Evolutionary conservation across 2,329 filamentous ascomycete species (phyloP), one percentile per base, ranked within the genome.

Genomic region (Aspergillus udagawae): DNA sequence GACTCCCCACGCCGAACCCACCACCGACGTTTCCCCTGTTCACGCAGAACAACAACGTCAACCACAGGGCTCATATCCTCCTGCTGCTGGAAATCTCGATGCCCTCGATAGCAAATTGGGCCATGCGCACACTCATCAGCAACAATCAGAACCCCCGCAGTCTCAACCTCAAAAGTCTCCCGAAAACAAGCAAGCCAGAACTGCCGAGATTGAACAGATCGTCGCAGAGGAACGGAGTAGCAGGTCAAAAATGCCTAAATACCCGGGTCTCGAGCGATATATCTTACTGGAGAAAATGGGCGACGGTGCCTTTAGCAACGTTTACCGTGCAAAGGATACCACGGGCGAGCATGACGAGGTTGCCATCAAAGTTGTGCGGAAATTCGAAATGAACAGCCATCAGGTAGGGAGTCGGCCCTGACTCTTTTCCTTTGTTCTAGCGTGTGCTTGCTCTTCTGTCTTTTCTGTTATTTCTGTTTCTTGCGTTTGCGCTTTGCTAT

Each of bases 311-410:
- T 99, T 99, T 82, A 97, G 93, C 80, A 97, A 97, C 70, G 94
- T 99, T 63, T 99, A 97, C 76, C 87, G 91, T 42, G 94, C 94
- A 41, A 84, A 83, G 65, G 94, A 99, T 73, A 82, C 76, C 49
- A 82, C 86, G 5, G 89, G 90, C 44, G 81, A 87, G 61, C 83
- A 84, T 61, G 86, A 85, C 64, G 88, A 97, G 72, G 92, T 94
- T 35, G 94, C 93, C 66, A 97, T 99, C 82, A 99, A 99, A 77
- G 94, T 99, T 52, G 94, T 99, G 63, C 89, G 94, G 71, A 97
- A 97, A 79, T 97, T 91, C 74, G 94, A 99, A 78, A 97, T 99
- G 91, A 97, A 96, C 79, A 92, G 88, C 65, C 92, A 89, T 81
- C 94, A 97, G 91, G 94, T 99, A 84, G 92, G 88, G 45, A 91